Base-by-base conservation (phyloP, 1,284 basidiomycete genomes). In the Cutaneotrichosporon cavernicola region DNA sequence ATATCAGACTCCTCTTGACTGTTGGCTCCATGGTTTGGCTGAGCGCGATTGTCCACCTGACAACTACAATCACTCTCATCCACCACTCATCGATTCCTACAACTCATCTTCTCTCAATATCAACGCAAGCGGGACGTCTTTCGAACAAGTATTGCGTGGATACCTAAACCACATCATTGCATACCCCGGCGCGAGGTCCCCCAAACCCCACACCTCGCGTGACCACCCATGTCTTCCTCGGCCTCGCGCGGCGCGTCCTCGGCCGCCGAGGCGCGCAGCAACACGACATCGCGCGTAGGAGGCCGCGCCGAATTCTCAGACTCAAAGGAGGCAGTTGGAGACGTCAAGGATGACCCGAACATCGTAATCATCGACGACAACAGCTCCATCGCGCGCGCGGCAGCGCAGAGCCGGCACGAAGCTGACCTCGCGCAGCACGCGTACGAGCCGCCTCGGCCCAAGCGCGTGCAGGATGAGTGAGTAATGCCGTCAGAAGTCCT, bases 381-480 rank as follows among this genome's bases (percentile, higher is more conserved):
- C 49, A 50, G 22, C 22, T 30, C 49, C 49, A 57, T 40, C n/a
- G 36, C 21, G 22, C 34, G 55, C 10, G 36, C 55, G 36, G 55
- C 21, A 10, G 55, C 55, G 30, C 60, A 56, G 32, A 31, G 21
- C 30, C 67, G 75, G 36, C 49, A 55, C 56, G 70, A 73, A 22
- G 72, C 65, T 7, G 75, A 76, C 65, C 55, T 75, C 21, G 66
- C 58, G 47, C 66, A 66, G 49, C 73, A 76, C 58, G 62, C 67
- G 49, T 60, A 60, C 56, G 70, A 69, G 36, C 62, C 70, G n/a
- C 68, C 67, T 7, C 58, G 61, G 30, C 64, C 70, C 11, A 60
- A 64, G 13, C 62, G 63, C 21, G 52, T 71, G 16, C 70, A 74
- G 58, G 73, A 75, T 43, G 77, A 79, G 77, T 79, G 63, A 69